Evolutionary conservation across 1,284 basidiomycete genomes (phyloP), one percentile per base, ranked within the genome.

Genomic region (Chiua sp.): DNA sequence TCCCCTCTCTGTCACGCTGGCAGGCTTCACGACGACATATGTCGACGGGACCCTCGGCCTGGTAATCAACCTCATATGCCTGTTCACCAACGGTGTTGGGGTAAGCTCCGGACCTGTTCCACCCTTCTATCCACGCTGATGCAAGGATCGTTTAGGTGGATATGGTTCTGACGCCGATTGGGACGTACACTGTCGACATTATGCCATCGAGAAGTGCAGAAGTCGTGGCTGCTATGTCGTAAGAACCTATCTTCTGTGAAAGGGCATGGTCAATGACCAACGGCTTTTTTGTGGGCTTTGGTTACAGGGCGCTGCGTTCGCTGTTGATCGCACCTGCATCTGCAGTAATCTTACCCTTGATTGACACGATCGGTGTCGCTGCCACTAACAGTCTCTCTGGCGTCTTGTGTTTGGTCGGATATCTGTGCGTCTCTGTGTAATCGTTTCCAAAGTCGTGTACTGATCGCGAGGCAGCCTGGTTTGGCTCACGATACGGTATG

Each of bases 161-260:
- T 47, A 72, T 84, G 51, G 75, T 82, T 7, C 69, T 89, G 7
- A 79, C 80, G 0, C 83, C 86, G 0, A 67, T 79, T 1, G 80
- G 83, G 47, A 80, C 87, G 11, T 89, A 88, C 68, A 72, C 75
- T 26, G 82, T 90, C 20, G 88, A 90, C 63, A 71, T 83, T 16
- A 68, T 86, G 68, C 84, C 84, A 47, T 66, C 71, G 5, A 75
- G 79, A 20, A 83, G 82, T 58, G 84, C 86, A 1, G 85, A 89
- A 64, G 78, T 80, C 20, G 79, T 78, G 61, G 82, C 80, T 2
- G 82, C 79, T 0, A 74, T 72, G 37, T 72, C 68, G 82, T 82
- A 53, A 23, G 65, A 68, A 30, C 28, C 7, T 32, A 30, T 37
- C 32, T 35, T 20, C 15, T 47, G 13, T 32, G 7, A 2, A 28